Percentiles rank a stretch among this genome's conserved stretches.
These are phyloP conservation scores for Funneliformis mosseae DNA, from an alignment of 192 early-diverging fungal species.

Conservation along the genomic window DNA sequence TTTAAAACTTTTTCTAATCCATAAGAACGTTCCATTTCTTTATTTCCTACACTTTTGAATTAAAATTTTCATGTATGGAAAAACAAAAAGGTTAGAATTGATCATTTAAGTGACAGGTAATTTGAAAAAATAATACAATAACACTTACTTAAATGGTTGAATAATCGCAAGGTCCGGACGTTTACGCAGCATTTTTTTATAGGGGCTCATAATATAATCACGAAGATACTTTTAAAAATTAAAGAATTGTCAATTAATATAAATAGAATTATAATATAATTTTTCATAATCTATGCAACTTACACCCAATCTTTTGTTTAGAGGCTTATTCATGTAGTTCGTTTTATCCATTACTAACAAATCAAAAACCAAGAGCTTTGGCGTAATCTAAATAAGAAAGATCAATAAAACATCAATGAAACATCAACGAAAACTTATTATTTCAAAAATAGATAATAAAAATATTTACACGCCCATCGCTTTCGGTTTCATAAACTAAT, in stretches of 20 bases:
- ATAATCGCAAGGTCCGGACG: constrained; percentile 39
- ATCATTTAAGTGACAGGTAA: neutral
- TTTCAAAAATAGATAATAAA: neutral
- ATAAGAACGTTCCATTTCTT: constrained; percentile 71
- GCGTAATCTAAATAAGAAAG: constrained; percentile 21
- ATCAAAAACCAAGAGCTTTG: constrained; percentile 73
- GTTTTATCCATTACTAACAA: constrained; percentile 62
- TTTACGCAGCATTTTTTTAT: constrained; percentile 49
- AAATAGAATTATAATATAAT: neutral
- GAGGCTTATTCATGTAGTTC: constrained; percentile 56
- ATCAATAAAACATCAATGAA: neutral
- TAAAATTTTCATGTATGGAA: neutral
- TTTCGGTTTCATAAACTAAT: constrained; percentile 76
- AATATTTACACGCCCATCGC: constrained; percentile 52
- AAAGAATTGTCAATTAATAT: neutral
- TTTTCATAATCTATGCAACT: constrained; percentile 31
- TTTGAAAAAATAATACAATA: neutral
- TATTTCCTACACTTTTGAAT: constrained; percentile 67
- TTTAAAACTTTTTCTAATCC: constrained; percentile 56
- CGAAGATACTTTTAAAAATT: constrained; percentile 59
- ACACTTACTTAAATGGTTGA: constrained; percentile 62
- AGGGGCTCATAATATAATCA: constrained; percentile 67
- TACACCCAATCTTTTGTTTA: constrained; percentile 75
- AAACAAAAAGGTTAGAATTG: neutral
- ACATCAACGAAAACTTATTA: neutral